phyloP scores from a whole-genome alignment of 2,329 filamentous ascomycete species.

The Fusarium sp. region DNA sequence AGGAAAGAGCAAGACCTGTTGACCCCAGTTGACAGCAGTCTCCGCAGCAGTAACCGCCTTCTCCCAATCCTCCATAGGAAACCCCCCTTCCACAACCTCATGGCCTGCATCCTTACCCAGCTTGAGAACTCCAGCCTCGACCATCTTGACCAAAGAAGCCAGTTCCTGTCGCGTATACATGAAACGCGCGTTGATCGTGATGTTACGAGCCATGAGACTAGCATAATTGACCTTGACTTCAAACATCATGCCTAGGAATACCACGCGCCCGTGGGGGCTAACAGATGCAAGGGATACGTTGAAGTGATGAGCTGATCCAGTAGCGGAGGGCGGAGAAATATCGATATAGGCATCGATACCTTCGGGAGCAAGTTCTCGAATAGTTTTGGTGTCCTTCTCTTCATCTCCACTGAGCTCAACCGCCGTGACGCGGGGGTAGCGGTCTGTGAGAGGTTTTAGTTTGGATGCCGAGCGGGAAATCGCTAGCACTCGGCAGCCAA shows the following conservation, averaged over 20 bases:
- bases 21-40: conserved; percentile 25
- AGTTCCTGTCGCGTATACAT: conserved; percentile 35
- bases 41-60: conserved; percentile 15
- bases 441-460: conserved; percentile 21
- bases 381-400: conserved; percentile 1
- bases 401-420: conserved; percentile 31
- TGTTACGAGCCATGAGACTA: conserved; percentile 15
- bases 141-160: conserved; percentile 27
- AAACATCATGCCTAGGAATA: conserved; percentile 31
- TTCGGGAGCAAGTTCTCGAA: background rate
- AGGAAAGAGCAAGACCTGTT: conserved; percentile 30
- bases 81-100: conserved; percentile 16
- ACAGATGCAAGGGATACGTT: conserved; percentile 10
- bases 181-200: conserved; percentile 29
- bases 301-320: conserved; percentile 21
- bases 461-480: conserved; percentile 21
- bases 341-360: conserved; percentile 39
- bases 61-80: conserved; percentile 34
- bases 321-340: conserved; percentile 29
- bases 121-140: conserved; percentile 30
- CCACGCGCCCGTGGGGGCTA: background rate
- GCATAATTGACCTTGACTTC: conserved; percentile 33
- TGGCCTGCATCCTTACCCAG: conserved; percentile 32
- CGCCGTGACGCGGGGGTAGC: background rate
- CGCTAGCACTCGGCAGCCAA: conserved; percentile 39